A percentile compares a stretch with the other conserved stretches of the same genome.
phyloP scores from a whole-genome alignment of 768 basidiomycete genomes.

The Tricholoma flavovirens region DNA sequence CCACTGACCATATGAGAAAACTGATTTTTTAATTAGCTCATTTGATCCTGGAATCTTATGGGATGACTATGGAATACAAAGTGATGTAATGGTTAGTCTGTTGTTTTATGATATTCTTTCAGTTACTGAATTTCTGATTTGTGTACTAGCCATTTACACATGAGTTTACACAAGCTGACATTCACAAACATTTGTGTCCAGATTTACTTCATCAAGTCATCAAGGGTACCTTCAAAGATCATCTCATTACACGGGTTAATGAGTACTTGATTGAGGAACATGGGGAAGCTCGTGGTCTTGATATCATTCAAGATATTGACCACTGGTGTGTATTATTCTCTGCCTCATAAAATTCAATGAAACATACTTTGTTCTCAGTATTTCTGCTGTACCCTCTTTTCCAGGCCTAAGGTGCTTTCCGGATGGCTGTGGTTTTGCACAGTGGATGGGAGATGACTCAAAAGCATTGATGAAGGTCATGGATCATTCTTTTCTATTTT shows the following conservation, averaged over 20 bases:
- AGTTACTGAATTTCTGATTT: neutral
- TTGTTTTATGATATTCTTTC: neutral
- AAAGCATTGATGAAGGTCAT: neutral
- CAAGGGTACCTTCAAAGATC: neutral
- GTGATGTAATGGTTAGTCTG: neutral
- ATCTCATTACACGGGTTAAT: neutral
- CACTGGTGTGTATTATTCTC: neutral
- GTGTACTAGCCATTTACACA: neutral
- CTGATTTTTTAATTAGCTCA: neutral
- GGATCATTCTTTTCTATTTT: too few species aligned
- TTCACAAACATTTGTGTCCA: neutral
- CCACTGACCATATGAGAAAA: neutral
- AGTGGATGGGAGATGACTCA: slow-evolving; percentile 3
- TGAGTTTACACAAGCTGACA: neutral
- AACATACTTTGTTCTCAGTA: neutral
- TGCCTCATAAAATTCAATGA: neutral
- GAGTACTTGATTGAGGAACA: neutral
- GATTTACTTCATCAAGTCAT: neutral
- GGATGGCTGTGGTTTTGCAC: neutral
- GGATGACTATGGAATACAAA: neutral
- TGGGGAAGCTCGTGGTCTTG: neutral
- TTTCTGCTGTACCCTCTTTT: neutral
- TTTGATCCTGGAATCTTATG: slow-evolving; percentile 1
- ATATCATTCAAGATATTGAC: neutral
- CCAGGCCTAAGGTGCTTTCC: neutral